Conservation (phyloP, 306 rosid species). For the Lupinus albus region DNA sequence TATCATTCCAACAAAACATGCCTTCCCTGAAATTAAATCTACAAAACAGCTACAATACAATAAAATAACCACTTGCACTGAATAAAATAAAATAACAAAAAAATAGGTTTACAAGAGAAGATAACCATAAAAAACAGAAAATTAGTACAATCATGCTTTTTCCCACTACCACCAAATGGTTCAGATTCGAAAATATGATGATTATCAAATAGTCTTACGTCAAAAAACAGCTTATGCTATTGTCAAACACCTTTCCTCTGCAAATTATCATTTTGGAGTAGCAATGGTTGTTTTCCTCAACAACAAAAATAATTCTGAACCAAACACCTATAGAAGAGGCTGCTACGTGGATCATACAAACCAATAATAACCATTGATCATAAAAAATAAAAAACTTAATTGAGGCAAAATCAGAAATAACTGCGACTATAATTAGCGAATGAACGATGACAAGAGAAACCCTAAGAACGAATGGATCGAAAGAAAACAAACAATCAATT, state of each 20-base stretch:
- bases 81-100: not conserved
- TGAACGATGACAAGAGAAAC: constrained; percentile 23
- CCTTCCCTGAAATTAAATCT: constrained; percentile 3
- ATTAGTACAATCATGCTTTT: no score
- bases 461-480: constrained; percentile 39
- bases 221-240: no score
- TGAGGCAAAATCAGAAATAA: constrained; percentile 7
- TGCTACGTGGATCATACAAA: no score
- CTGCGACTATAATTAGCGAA: not conserved
- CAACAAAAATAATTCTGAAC: no score
- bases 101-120: constrained; percentile 12
- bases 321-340: no score
- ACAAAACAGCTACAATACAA: not conserved
- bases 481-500: not conserved
- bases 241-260: no score
- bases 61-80: constrained; percentile 6
- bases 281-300: no score
- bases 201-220: no score
- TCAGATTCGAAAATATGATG: no score
- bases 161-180: no score
- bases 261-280: no score
- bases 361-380: no score
- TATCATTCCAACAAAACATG: not conserved
- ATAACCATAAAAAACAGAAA: not conserved
- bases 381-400: not conserved